Evolutionary conservation across 306 rosid genomes (phyloP).

Genomic region (Acacia acuminata): DNA sequence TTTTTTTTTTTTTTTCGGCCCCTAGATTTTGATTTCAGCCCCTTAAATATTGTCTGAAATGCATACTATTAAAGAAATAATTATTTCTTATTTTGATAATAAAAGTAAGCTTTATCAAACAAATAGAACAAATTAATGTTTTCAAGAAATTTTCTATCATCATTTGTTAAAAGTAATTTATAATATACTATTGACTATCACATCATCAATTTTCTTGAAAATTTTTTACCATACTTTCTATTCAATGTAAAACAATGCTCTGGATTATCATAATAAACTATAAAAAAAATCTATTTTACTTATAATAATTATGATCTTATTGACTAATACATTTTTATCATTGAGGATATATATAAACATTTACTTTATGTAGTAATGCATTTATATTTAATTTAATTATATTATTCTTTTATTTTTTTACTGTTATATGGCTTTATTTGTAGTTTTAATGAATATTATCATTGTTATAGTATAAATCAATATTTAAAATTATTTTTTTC

Average conservation of each 20-base stretch:
- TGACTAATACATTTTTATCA: neutral
- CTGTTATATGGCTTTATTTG: neutral
- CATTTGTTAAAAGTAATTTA: neutral
- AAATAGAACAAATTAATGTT: too few relatives aligned
- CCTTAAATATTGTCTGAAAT: neutral
- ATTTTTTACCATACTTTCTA: neutral
- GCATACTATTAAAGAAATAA: too few relatives aligned
- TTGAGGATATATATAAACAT: neutral
- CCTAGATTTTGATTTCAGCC: neutral
- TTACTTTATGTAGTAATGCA: neutral
- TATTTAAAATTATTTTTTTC: neutral
- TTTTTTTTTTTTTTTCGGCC: neutral
- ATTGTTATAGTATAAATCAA: neutral
- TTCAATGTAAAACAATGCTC: neutral
- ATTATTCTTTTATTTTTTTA: neutral
- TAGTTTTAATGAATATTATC: neutral
- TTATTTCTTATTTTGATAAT: too few relatives aligned
- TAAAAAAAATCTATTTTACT: neutral
- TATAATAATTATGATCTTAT: neutral
- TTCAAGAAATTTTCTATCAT: too few relatives aligned
- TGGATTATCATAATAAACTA: neutral
- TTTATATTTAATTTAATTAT: neutral
- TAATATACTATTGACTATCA: neutral
- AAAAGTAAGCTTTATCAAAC: too few relatives aligned
- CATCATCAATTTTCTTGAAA: neutral